phyloP scores from a whole-genome alignment of 371 early-diverging fungal genomes.

The Lichtheimia corymbifera region DNA sequence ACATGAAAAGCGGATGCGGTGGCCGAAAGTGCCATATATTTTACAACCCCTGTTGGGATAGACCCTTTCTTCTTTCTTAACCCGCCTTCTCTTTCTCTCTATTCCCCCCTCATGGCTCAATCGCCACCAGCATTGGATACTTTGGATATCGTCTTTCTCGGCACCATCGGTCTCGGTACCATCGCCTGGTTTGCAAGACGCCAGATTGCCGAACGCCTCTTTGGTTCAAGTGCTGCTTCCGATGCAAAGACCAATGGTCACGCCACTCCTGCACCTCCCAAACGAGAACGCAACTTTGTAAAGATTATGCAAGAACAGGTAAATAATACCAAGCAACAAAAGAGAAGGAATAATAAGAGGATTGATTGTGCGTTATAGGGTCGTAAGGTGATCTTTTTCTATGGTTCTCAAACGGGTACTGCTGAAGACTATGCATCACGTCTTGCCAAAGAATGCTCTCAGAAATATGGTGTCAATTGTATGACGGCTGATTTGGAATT shows the following conservation, averaged over 20 bases:
- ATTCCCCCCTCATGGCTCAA: slow-evolving; percentile 15
- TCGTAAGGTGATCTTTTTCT: slow-evolving; percentile 78
- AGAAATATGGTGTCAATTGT: slow-evolving; percentile 73
- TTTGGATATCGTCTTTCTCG: slow-evolving; percentile 48
- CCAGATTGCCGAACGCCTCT: slow-evolving; percentile 30
- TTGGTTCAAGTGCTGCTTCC: slow-evolving; percentile 16
- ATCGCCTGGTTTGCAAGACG: slow-evolving; percentile 47
- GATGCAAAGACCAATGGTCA: slow-evolving; percentile 21
- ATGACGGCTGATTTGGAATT: slow-evolving; percentile 88
- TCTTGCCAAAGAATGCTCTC: slow-evolving; percentile 79
- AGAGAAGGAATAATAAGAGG: not conserved
- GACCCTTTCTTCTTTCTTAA: too few species aligned
- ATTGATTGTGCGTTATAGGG: slow-evolving; percentile 35
- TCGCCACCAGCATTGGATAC: slow-evolving; percentile 41
- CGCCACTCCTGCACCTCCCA: slow-evolving; percentile 14
- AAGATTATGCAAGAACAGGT: slow-evolving; percentile 66
- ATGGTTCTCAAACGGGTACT: slow-evolving; percentile 96
- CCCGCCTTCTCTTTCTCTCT: not conserved
- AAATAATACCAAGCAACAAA: slow-evolving; percentile 18
- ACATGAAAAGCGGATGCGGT: not conserved
- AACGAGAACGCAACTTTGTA: slow-evolving; percentile 61
- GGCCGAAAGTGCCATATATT: not conserved
- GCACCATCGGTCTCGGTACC: slow-evolving; percentile 53
- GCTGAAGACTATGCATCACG: slow-evolving; percentile 94
- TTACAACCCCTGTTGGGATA: slow-evolving; percentile 1